Evolutionary conservation across 177 flowering plant genomes (phyloP).

Genomic region (Vitis hybrid): DNA sequence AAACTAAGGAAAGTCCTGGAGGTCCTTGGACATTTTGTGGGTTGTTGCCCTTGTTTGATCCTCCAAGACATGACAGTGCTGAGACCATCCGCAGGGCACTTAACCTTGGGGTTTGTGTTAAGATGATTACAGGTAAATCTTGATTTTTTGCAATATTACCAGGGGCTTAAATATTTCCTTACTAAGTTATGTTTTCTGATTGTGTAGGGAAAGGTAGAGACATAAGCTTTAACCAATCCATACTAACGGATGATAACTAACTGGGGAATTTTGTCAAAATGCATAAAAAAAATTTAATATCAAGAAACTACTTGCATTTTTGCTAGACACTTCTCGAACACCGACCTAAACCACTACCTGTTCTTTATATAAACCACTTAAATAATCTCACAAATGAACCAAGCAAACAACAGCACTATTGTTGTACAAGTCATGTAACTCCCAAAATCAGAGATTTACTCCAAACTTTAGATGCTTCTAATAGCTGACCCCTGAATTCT

Average conservation of each 20-base stretch:
- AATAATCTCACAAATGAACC: no score
- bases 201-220: not conserved
- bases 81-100: constrained; percentile 89
- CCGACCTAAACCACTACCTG: no score
- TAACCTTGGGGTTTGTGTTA: constrained; percentile 87
- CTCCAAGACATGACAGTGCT: constrained; percentile 91
- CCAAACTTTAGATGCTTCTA: no score
- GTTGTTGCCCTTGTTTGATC: constrained; percentile 80
- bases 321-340: no score
- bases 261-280: no score
- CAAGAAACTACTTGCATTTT: no score
- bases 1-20: constrained; percentile 68
- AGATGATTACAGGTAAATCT: constrained; percentile 83
- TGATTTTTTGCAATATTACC: not conserved
- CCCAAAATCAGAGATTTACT: no score
- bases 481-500: no score
- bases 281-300: no score
- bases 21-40: constrained; percentile 90
- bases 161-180: not conserved
- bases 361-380: no score
- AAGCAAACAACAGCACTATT: no score
- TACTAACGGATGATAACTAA: not conserved
- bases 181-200: not conserved
- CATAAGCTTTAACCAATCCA: not conserved
- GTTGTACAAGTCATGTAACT: no score